Percentiles rank a stretch among this genome's conserved stretches.
Evolutionary conservation across 73 alveolate species (phyloP).

Genomic region (Paramecium tetraurelia): DNA sequence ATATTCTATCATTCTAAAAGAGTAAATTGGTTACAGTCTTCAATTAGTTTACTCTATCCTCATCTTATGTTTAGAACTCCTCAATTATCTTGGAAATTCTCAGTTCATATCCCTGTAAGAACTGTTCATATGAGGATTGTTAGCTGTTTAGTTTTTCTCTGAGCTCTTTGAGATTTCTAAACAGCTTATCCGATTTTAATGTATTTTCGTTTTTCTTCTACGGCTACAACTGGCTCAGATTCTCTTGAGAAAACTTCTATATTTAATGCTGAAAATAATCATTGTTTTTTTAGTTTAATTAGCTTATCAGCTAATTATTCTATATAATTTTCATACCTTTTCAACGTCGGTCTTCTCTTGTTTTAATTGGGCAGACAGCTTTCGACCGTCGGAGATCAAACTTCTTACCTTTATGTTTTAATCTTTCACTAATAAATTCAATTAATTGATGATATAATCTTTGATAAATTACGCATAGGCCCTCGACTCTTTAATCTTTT

Average conservation of each 20-base stretch:
- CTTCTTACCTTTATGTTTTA: background rate
- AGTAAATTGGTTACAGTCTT: background rate
- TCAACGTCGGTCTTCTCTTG: background rate
- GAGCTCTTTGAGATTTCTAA: background rate
- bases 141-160: background rate
- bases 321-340: background rate
- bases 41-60: background rate
- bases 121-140: background rate
- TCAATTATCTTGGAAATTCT: background rate
- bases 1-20: background rate
- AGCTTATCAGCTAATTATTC: background rate
- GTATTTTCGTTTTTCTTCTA: background rate
- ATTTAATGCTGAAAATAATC: slow-evolving; percentile 11
- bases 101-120: background rate
- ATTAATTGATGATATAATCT: background rate
- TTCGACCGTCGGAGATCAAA: background rate
- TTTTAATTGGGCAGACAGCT: background rate
- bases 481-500: background rate
- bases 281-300: background rate
- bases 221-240: background rate
- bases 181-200: background rate
- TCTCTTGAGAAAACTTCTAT: background rate
- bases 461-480: background rate
- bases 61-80: background rate
- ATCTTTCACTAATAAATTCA: background rate